A percentile compares a stretch with the other conserved stretches of the same genome.
Evolutionary conservation across 1,284 basidiomycete species (phyloP).

Genomic region (Moesziomyces sp.): DNA sequence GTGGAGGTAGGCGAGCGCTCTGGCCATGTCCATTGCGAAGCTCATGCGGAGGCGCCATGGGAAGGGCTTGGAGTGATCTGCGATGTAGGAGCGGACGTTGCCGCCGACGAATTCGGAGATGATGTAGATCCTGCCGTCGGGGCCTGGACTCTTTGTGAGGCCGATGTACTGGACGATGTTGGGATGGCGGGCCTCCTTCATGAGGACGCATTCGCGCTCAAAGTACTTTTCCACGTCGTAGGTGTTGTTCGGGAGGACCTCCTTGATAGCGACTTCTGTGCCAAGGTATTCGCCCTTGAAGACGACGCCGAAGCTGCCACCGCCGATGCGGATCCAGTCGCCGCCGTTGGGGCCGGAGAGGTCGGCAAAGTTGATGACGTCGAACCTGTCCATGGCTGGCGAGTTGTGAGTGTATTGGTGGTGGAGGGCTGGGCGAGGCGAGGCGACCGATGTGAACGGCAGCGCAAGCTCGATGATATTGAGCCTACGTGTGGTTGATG

Average conservation of each 20-base stretch:
- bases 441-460: background rate
- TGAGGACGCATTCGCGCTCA: slow-evolving; percentile 94
- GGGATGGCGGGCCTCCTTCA: slow-evolving; percentile 91
- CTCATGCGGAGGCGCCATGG: slow-evolving; percentile 76
- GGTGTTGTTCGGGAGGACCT: slow-evolving; percentile 85
- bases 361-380: slow-evolving; percentile 63
- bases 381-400: slow-evolving; percentile 58
- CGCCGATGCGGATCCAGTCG: slow-evolving; percentile 60
- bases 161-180: slow-evolving; percentile 96
- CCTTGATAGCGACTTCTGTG: slow-evolving; percentile 95
- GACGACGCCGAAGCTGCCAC: slow-evolving; percentile 63
- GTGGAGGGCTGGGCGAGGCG: background rate
- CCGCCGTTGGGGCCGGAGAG: slow-evolving; percentile 58
- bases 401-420: background rate
- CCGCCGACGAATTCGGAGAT: slow-evolving; percentile 63
- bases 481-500: background rate
- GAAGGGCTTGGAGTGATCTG: slow-evolving; percentile 59
- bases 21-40: slow-evolving; percentile 91
- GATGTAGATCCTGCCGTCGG: slow-evolving; percentile 75
- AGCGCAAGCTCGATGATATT: background rate
- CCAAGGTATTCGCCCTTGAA: slow-evolving; percentile 84
- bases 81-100: slow-evolving; percentile 59
- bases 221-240: slow-evolving; percentile 97
- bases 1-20: slow-evolving; percentile 95
- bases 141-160: slow-evolving; percentile 83